phyloP scores from a whole-genome alignment of 2,329 filamentous ascomycete species.

The Talaromyces piceae region DNA sequence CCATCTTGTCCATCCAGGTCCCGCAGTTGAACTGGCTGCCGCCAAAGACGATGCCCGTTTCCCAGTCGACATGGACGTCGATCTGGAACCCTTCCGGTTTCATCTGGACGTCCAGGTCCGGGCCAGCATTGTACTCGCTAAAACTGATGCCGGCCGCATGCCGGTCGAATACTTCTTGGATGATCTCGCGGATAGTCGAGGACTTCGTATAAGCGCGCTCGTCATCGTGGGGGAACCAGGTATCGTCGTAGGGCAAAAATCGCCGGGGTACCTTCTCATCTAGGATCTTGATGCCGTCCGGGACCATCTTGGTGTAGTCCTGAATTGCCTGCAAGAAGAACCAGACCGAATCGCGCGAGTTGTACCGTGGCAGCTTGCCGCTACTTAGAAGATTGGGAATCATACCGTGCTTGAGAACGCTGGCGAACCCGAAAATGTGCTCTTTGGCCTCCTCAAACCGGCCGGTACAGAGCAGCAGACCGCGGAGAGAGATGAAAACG shows the following conservation, averaged over 20 bases:
- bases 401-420: slow-evolving; percentile 96
- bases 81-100: slow-evolving; percentile 85
- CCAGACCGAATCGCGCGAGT: slow-evolving; percentile 93
- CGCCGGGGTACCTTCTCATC: slow-evolving; percentile 71
- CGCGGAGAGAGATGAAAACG: slow-evolving; percentile 90
- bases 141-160: slow-evolving; percentile 89
- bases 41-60: slow-evolving; percentile 82
- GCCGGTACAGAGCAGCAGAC: slow-evolving; percentile 83
- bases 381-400: slow-evolving; percentile 88
- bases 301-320: slow-evolving; percentile 77
- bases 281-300: slow-evolving; percentile 66
- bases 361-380: slow-evolving; percentile 82
- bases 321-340: slow-evolving; percentile 96
- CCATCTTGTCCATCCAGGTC: slow-evolving; percentile 99
- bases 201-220: slow-evolving; percentile 74
- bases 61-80: slow-evolving; percentile 84
- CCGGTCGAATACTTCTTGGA: slow-evolving; percentile 87
- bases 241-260: slow-evolving; percentile 92
- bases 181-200: slow-evolving; percentile 78
- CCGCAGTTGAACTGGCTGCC: slow-evolving; percentile 93
- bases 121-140: slow-evolving; percentile 87
- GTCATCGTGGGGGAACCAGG: slow-evolving; percentile 81
- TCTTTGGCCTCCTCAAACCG: slow-evolving; percentile 83
- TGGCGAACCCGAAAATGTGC: slow-evolving; percentile 90
- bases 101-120: slow-evolving; percentile 87